These are phyloP conservation scores for Rhizopogon vinicolor DNA, from an alignment of 768 basidiomycete species.

Conservation along the genomic window DNA sequence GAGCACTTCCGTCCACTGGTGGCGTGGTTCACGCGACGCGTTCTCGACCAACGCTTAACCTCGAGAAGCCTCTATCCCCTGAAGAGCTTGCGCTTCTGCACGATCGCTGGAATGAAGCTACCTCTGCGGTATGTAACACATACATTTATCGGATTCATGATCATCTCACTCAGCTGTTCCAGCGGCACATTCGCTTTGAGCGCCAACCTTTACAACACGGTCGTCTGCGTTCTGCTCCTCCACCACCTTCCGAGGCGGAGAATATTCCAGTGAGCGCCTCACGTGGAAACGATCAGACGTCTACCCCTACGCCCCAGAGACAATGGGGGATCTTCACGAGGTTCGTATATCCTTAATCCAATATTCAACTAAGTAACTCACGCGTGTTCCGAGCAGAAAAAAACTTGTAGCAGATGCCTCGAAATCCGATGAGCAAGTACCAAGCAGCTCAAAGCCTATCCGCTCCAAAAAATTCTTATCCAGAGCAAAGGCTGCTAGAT, in stretches of 20 bases:
- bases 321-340: slow-evolving; percentile 16
- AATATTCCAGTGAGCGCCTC: neutral
- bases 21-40: slow-evolving; percentile 1
- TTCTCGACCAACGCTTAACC: slow-evolving; percentile 9
- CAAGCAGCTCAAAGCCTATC: slow-evolving; percentile 4
- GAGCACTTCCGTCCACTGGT: neutral
- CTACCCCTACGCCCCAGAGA: slow-evolving; percentile 1
- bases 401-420: neutral
- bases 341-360: slow-evolving; percentile 4
- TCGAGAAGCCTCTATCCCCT: slow-evolving; percentile 14
- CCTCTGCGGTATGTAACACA: slow-evolving; percentile 12
- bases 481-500: slow-evolving; percentile 16
- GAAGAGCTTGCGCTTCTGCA: slow-evolving; percentile 15
- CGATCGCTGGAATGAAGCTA: slow-evolving; percentile 22
- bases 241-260: slow-evolving; percentile 6
- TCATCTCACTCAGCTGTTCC: neutral
- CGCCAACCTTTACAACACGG: slow-evolving; percentile 5
- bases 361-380: neutral
- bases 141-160: neutral
- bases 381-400: slow-evolving; percentile 7
- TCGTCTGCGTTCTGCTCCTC: slow-evolving; percentile 2
- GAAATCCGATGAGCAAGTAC: slow-evolving; percentile 5
- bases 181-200: slow-evolving; percentile 21
- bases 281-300: neutral
- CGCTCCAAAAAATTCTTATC: slow-evolving; percentile 13